Conservation (phyloP, 768 basidiomycete genomes). For the Kwoniella mangroviensis region DNA sequence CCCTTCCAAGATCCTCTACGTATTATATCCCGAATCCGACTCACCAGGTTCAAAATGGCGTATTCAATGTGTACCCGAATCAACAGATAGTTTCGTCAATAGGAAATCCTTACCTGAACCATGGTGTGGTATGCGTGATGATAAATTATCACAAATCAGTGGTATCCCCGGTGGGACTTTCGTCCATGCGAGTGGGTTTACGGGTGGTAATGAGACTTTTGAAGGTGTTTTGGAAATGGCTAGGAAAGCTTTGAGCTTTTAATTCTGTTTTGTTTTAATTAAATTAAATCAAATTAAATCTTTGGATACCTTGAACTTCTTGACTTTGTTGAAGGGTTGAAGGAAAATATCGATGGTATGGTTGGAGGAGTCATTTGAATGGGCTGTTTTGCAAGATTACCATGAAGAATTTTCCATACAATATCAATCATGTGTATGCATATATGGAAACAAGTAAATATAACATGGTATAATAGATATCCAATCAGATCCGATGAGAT, state of each 20-base stretch:
- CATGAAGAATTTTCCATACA: too few relatives aligned
- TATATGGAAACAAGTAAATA: neutral
- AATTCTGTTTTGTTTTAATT: too few relatives aligned
- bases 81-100: constrained; percentile 83
- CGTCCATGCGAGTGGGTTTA: constrained; percentile 94
- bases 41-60: constrained; percentile 75
- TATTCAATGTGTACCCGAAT: constrained; percentile 84
- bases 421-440: constrained; percentile 13
- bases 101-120: constrained; percentile 88
- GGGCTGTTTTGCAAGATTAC: too few relatives aligned
- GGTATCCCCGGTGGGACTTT: constrained; percentile 87
- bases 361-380: neutral
- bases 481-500: too few relatives aligned
- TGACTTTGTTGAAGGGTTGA: too few relatives aligned
- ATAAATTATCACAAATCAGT: constrained; percentile 70
- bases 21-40: constrained; percentile 78
- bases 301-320: too few relatives aligned
- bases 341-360: neutral
- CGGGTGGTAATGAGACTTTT: constrained; percentile 84
- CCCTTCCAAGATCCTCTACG: constrained; percentile 70
- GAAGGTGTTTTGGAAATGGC: constrained; percentile 86
- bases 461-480: neutral
- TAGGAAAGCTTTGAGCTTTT: constrained; percentile 55
- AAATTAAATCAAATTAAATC: too few relatives aligned
- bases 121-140: constrained; percentile 92